These are phyloP conservation scores for Phialophora chinensis DNA, from an alignment of 2,329 filamentous ascomycete species.

Conservation along the genomic window DNA sequence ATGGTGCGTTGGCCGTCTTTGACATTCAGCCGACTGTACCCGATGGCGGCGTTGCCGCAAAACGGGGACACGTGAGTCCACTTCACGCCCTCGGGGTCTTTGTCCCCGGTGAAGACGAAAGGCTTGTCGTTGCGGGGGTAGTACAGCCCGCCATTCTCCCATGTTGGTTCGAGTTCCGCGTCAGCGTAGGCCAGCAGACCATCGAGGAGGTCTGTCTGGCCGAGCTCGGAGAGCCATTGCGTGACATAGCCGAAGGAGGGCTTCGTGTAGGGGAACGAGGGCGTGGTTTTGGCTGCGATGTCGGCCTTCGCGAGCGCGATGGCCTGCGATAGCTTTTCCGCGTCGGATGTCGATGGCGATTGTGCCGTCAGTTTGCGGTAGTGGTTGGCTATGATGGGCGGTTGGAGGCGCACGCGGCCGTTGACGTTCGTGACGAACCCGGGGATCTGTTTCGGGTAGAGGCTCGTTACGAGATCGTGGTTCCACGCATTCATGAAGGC, in stretches of 20 bases:
- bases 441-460: conserved; percentile 38
- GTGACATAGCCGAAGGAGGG: conserved; percentile 43
- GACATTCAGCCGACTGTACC: conserved; percentile 33
- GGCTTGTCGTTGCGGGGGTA: conserved; percentile 32
- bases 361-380: conserved; percentile 37
- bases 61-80: conserved; percentile 28
- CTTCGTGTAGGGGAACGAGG: conserved; percentile 31
- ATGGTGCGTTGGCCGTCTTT: conserved; percentile 31
- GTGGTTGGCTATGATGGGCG: conserved; percentile 38
- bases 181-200: conserved; percentile 30
- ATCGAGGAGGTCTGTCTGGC: conserved; percentile 23
- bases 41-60: conserved; percentile 32
- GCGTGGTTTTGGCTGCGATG: not conserved
- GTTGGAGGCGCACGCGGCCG: conserved; percentile 39
- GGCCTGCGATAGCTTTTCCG: conserved; percentile 19
- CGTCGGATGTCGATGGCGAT: not conserved
- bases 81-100: conserved; percentile 19
- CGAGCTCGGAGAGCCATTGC: conserved; percentile 44
- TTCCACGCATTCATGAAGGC: conserved; percentile 51
- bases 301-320: conserved; percentile 19
- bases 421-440: conserved; percentile 42
- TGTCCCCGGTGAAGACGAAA: conserved; percentile 33
- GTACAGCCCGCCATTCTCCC: conserved; percentile 33
- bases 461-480: conserved; percentile 41
- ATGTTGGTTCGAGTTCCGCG: conserved; percentile 25